Conservation (phyloP, 768 basidiomycete species). For the Macrolepiota albuminosa region DNA sequence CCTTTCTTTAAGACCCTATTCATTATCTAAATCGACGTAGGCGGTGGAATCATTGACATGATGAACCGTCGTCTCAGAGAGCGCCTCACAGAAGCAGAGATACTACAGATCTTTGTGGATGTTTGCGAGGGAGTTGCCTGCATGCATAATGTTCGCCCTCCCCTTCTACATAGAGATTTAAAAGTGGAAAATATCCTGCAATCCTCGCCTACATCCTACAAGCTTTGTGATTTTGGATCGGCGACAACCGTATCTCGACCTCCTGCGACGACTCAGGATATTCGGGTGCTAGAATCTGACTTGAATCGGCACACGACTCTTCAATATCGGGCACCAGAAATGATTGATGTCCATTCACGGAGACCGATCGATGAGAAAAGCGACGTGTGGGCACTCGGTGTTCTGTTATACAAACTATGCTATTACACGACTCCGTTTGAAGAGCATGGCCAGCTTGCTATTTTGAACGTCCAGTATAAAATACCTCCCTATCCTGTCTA, state of each 20-base stretch:
- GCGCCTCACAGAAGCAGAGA: slow-evolving; percentile 91
- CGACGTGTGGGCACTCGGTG: slow-evolving; percentile 97
- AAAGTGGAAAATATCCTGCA: slow-evolving; percentile 99
- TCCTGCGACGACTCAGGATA: slow-evolving; percentile 77
- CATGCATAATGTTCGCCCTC: slow-evolving; percentile 91
- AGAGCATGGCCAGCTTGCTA: slow-evolving; percentile 94
- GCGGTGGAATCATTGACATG: slow-evolving; percentile 99
- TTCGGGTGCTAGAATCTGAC: slow-evolving; percentile 84
- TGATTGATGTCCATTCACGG: slow-evolving; percentile 87
- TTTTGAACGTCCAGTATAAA: slow-evolving; percentile 93
- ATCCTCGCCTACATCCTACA: slow-evolving; percentile 77
- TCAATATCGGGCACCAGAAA: slow-evolving; percentile 98
- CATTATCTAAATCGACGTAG: slow-evolving; percentile 34
- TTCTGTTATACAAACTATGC: slow-evolving; percentile 95
- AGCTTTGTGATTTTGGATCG: slow-evolving; percentile 97
- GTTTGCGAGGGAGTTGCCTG: slow-evolving; percentile 95
- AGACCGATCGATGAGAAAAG: slow-evolving; percentile 89
- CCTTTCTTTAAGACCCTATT: background rate
- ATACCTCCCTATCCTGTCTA: slow-evolving; percentile 88
- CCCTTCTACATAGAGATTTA: slow-evolving; percentile 93
- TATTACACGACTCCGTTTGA: slow-evolving; percentile 99
- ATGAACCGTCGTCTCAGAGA: slow-evolving; percentile 96
- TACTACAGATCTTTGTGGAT: slow-evolving; percentile 96
- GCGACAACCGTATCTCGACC: slow-evolving; percentile 73
- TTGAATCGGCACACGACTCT: slow-evolving; percentile 93